A percentile compares a stretch with the other conserved stretches of the same genome.
Evolutionary conservation across 345 rosid species (phyloP).

Genomic region (Rhizophora apiculata): DNA sequence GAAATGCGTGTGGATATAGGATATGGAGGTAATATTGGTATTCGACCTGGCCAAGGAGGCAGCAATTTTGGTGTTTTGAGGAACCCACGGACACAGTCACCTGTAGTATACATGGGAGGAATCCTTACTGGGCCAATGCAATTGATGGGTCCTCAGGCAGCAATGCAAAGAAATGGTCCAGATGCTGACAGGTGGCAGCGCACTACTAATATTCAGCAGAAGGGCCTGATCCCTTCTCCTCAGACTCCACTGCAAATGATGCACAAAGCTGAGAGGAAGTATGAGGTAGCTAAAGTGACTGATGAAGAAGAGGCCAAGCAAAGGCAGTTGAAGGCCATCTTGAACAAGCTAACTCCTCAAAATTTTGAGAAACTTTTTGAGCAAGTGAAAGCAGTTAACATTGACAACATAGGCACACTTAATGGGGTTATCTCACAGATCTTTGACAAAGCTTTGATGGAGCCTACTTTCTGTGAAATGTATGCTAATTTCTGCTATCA

Average conservation of each 20-base stretch:
- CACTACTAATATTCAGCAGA: slow-evolving; percentile 53
- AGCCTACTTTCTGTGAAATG: slow-evolving; percentile 98
- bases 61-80: slow-evolving; percentile 70
- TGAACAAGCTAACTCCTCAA: slow-evolving; percentile 96
- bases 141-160: slow-evolving; percentile 57
- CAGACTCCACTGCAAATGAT: slow-evolving; percentile 73
- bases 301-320: slow-evolving; percentile 87
- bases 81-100: slow-evolving; percentile 60
- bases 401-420: slow-evolving; percentile 75
- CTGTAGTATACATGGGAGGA: slow-evolving; percentile 44
- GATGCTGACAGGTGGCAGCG: slow-evolving; percentile 93
- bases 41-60: slow-evolving; percentile 72
- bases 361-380: slow-evolving; percentile 90
- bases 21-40: slow-evolving; percentile 46
- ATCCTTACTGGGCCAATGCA: slow-evolving; percentile 76
- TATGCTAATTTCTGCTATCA: slow-evolving; percentile 74
- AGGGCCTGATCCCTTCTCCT: slow-evolving; percentile 83
- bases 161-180: slow-evolving; percentile 52
- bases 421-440: slow-evolving; percentile 80
- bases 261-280: slow-evolving; percentile 93
- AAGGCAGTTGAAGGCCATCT: slow-evolving; percentile 77
- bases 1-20: slow-evolving; percentile 45
- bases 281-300: slow-evolving; percentile 73
- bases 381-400: slow-evolving; percentile 82
- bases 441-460: slow-evolving; percentile 96